Conservation (phyloP, 495 filamentous ascomycete genomes). For the Hyphodiscus hymeniophilus region DNA sequence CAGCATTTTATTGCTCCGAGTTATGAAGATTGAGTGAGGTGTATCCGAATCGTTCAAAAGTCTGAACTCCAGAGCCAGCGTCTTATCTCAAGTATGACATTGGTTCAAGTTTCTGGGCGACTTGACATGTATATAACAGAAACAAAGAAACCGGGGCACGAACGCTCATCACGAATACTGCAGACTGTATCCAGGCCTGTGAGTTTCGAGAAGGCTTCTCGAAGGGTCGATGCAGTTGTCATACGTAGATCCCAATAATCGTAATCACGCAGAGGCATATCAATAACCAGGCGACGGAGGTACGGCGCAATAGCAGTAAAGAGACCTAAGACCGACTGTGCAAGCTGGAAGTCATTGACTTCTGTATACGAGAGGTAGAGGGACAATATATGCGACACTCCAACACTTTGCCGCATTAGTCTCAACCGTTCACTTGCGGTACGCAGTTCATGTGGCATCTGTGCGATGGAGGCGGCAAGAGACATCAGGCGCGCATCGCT, state of each 20-base stretch:
- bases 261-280: conserved; percentile 20
- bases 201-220: conserved; percentile 25
- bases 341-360: conserved; percentile 4
- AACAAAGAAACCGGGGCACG: too few species aligned
- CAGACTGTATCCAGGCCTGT: conserved; percentile 27
- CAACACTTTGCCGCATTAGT: too few species aligned
- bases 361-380: conserved; percentile 10
- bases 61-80: too few species aligned
- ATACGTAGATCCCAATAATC: conserved; percentile 18
- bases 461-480: conserved; percentile 7
- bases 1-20: too few species aligned
- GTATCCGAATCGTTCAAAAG: too few species aligned
- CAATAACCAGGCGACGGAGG: conserved; percentile 18
- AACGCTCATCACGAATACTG: conserved; percentile 19
- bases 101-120: too few species aligned
- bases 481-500: conserved; percentile 1
- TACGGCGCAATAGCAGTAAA: conserved; percentile 16
- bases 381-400: conserved; percentile 8
- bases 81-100: too few species aligned
- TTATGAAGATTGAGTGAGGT: too few species aligned
- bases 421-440: too few species aligned
- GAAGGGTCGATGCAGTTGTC: too few species aligned
- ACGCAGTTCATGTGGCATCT: too few species aligned
- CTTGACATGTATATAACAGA: too few species aligned
- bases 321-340: conserved; percentile 12